Conservation (phyloP, 768 basidiomycete species). For the Boletus vermiculosoides region DNA sequence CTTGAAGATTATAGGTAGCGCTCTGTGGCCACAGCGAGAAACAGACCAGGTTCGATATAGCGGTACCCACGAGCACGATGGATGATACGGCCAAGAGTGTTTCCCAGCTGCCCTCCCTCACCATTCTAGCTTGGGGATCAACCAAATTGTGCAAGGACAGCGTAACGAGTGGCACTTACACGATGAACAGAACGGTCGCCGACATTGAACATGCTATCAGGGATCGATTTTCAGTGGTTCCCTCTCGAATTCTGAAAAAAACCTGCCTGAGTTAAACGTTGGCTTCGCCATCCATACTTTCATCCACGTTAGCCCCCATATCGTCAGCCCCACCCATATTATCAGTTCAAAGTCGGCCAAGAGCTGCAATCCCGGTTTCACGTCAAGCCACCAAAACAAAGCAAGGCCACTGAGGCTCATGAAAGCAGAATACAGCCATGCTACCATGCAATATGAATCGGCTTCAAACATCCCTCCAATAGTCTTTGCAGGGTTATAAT, state of each 20-base stretch:
- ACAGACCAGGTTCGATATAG: constrained; percentile 83
- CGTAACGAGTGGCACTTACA: constrained; percentile 44
- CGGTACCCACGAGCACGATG: constrained; percentile 74
- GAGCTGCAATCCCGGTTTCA: constrained; percentile 66
- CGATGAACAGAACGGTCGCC: constrained; percentile 78
- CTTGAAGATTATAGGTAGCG: constrained; percentile 79
- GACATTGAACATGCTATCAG: constrained; percentile 78
- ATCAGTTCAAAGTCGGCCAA: constrained; percentile 73
- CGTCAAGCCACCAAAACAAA: constrained; percentile 78
- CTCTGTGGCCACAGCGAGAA: constrained; percentile 81
- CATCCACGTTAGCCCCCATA: constrained; percentile 83
- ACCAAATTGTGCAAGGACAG: neutral
- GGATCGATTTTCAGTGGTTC: neutral
- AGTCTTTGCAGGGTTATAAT: constrained; percentile 94
- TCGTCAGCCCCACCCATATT: constrained; percentile 79
- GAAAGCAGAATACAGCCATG: constrained; percentile 66
- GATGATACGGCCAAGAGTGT: constrained; percentile 72
- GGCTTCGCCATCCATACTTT: constrained; percentile 91
- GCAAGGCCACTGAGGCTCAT: constrained; percentile 76
- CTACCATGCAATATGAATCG: constrained; percentile 72
- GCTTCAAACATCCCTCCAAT: constrained; percentile 92
- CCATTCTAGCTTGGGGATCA: constrained; percentile 47
- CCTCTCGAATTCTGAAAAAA: neutral
- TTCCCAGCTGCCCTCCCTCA: constrained; percentile 84
- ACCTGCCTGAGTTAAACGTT: constrained; percentile 80